Percentiles rank a stretch among this genome's conserved stretches.
Evolutionary conservation across 1,139 yeast genomes (phyloP).

Genomic region (Arxiozyma heterogenica): DNA sequence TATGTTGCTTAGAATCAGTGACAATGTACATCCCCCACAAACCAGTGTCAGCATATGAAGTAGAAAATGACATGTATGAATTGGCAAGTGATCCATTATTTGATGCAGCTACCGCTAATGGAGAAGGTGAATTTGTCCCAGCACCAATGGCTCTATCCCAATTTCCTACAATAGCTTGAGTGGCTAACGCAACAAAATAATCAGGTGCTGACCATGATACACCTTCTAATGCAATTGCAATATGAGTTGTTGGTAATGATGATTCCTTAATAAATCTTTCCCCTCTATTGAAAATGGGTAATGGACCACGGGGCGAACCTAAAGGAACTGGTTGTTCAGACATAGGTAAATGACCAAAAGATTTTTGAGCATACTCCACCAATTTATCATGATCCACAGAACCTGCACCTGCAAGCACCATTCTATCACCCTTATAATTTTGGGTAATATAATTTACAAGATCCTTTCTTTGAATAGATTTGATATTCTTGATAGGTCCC

Average conservation of each 20-base stretch:
- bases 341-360: slow-evolving; percentile 66
- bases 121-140: slow-evolving; percentile 64
- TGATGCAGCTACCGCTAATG: slow-evolving; percentile 67
- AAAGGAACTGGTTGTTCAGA: slow-evolving; percentile 49
- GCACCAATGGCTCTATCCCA: slow-evolving; percentile 92
- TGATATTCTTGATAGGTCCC: slow-evolving; percentile 87
- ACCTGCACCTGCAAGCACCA: slow-evolving; percentile 96
- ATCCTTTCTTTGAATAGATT: slow-evolving; percentile 67
- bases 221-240: slow-evolving; percentile 95
- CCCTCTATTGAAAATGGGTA: slow-evolving; percentile 78
- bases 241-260: slow-evolving; percentile 79
- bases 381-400: slow-evolving; percentile 81
- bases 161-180: slow-evolving; percentile 93
- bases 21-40: slow-evolving; percentile 94
- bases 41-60: slow-evolving; percentile 96
- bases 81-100: slow-evolving; percentile 60
- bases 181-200: slow-evolving; percentile 88
- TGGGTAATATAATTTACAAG: slow-evolving; percentile 69
- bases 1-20: slow-evolving; percentile 60
- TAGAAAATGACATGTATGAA: slow-evolving; percentile 91
- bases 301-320: slow-evolving; percentile 66
- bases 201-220: slow-evolving; percentile 96
- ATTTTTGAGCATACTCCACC: slow-evolving; percentile 63
- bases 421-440: slow-evolving; percentile 91
- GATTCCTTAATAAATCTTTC: slow-evolving; percentile 79